Base-by-base conservation (phyloP, 2,329 filamentous ascomycete species). In the Diaporthe sp. region DNA sequence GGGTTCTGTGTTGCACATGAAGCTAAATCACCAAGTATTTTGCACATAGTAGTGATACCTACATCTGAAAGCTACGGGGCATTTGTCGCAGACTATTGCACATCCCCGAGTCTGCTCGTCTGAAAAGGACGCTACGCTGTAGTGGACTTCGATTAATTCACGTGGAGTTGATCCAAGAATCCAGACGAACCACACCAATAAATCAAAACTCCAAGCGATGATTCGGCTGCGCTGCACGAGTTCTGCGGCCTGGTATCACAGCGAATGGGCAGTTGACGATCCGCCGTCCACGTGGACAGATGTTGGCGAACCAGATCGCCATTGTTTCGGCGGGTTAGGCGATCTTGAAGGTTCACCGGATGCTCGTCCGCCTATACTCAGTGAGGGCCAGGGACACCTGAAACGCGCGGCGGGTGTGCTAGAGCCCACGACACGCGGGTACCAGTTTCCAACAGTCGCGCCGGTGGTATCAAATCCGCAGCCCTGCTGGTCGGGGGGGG, bases 361-460 rank as follows among this genome's bases (percentile, higher is more conserved):
- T 69, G 65, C 49, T 19, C n/a, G 34, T 53, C 49, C 65, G 37
- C n/a, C 12, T 53, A 51, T 53, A 13, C 59, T 31, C 59, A 65
- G 59, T 22, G 49, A 53, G 31, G 49, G 46, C 31, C 65, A n/a
- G 65, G 65, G n/a, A 69, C 31, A 69, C 49, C 49, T 69, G 65
- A 69, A 69, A 69, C 65, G 65, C 65, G 49, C 65, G 65, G 65
- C 49, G 44, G 65, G 15, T 42, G 65, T 55, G 65, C 49, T 69
- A 55, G 49, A 69, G 49, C 65, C n/a, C 9, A 31, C 65, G 42
- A 42, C 22, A 53, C 46, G 31, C 62, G n/a, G 62, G 46, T 42
- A 28, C 31, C 65, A 53, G 65, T 53, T 19, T 53, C 44, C 46
- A 39, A 53, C 31, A 53, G 31, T 55, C 34, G 49, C 49, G 65